Percentiles rank a stretch among this genome's conserved stretches.
Conservation (phyloP, 257 asterid genomes). For the Solanum bulbocastanum region DNA sequence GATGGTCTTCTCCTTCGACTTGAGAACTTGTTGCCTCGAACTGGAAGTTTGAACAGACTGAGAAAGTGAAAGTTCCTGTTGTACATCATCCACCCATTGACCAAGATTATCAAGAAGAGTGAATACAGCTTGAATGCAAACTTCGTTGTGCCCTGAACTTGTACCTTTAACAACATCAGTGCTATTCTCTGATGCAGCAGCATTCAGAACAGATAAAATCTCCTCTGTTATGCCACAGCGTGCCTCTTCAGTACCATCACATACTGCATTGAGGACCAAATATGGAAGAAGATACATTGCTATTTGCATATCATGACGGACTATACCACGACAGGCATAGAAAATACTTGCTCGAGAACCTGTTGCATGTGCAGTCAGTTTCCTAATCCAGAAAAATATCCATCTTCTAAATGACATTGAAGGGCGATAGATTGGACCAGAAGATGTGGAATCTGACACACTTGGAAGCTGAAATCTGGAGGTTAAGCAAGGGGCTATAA, state of each 20-base stretch:
- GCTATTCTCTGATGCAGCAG: conserved; percentile 61
- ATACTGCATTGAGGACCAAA: conserved; percentile 78
- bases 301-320: conserved; percentile 89
- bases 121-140: conserved; percentile 94
- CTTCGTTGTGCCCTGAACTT: conserved; percentile 75
- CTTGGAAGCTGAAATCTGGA: conserved; percentile 70
- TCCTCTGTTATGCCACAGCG: conserved; percentile 78
- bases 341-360: conserved; percentile 82
- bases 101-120: conserved; percentile 96
- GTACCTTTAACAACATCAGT: conserved; percentile 34
- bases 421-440: conserved; percentile 81
- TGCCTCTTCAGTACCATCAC: conserved; percentile 89
- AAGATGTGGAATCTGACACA: conserved; percentile 51
- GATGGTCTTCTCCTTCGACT: conserved; percentile 45
- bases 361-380: conserved; percentile 73
- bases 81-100: conserved; percentile 96
- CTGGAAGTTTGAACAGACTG: conserved; percentile 60
- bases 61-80: conserved; percentile 80
- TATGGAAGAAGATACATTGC: conserved; percentile 96
- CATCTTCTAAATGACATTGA: conserved; percentile 87
- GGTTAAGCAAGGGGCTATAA: conserved; percentile 97
- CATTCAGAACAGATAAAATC: conserved; percentile 77
- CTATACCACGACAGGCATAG: conserved; percentile 94
- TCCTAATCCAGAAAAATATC: conserved; percentile 77
- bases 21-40: conserved; percentile 43